phyloP scores from a whole-genome alignment of 768 basidiomycete genomes.

The Lactifluus volemus region DNA sequence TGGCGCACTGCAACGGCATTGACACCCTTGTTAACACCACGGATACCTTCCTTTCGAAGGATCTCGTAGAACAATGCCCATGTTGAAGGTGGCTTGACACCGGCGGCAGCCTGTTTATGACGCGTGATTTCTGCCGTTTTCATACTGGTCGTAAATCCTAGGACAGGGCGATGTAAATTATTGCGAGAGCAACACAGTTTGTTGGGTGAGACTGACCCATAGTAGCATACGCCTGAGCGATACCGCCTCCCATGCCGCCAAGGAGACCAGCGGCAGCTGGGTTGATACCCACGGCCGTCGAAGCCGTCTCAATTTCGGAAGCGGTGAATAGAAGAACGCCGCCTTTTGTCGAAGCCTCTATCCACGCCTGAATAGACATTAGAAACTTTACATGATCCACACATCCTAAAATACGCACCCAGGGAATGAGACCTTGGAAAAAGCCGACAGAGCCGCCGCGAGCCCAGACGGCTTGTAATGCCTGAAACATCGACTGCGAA shows the following conservation, averaged over 20 bases:
- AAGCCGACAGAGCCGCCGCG: constrained; percentile 86
- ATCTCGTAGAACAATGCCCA: constrained; percentile 95
- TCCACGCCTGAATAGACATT: constrained; percentile 71
- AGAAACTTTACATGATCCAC: not conserved
- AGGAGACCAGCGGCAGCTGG: constrained; percentile 81
- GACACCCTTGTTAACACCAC: constrained; percentile 98
- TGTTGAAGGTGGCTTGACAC: constrained; percentile 82
- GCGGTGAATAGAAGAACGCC: constrained; percentile 94
- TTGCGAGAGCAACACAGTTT: not conserved
- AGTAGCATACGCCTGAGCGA: constrained; percentile 98
- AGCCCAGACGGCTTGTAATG: constrained; percentile 78
- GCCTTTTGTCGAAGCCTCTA: constrained; percentile 98
- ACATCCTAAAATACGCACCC: constrained; percentile 46
- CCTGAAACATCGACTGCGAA: constrained; percentile 81
- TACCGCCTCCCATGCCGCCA: constrained; percentile 96
- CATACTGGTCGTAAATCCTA: constrained; percentile 99
- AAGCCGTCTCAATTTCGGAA: constrained; percentile 80
- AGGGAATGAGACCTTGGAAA: constrained; percentile 98
- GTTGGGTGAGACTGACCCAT: constrained; percentile 68
- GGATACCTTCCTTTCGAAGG: constrained; percentile 85
- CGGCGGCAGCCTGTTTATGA: constrained; percentile 80
- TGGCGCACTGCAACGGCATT: constrained; percentile 90
- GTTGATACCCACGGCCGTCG: constrained; percentile 56
- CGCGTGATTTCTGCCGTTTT: constrained; percentile 98
- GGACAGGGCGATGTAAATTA: not conserved